Evolutionary conservation across 2,329 filamentous ascomycete genomes (phyloP), one percentile per base, ranked within the genome.

Genomic region (Phaeosphaeria sp.): DNA sequence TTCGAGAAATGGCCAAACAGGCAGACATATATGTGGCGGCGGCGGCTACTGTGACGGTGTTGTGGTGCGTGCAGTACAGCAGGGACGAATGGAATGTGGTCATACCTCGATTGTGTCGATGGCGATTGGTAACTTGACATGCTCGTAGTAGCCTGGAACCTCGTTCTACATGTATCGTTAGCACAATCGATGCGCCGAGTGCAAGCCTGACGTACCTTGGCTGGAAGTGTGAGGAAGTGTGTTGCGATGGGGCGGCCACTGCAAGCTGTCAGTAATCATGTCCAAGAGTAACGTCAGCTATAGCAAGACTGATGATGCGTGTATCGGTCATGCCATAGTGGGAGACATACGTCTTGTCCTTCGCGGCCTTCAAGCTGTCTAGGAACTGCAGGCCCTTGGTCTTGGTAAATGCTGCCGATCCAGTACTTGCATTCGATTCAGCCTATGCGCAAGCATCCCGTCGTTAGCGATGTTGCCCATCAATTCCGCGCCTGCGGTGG

Each of bases 81-180:
- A 42, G 13, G 9, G 20, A 20, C 6, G 42, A 22, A 30, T 18
- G 20, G 18, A 36, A 54, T 25, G 46, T 30, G 21, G 42, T 36
- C 78, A 59, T 78, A 83, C 82, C 80, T 96, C 90, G 59, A 96
- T 89, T 1, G 85, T 89, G 66, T 89, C 85, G 46, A 97, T 81
- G 0, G 92, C 91, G 59, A 96, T 87, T 1, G 93, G 93, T 73
- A 96, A 85, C 63, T 87, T 86, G 59, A 90, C 92, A 64, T 85
- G 83, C 68, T 89, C 83, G 78, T 94, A 96, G 78, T 96, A 96
- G 20, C 90, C 88, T 44, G 88, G 85, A 65, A 91, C 85, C 62
- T 82, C 80, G 59, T 85, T 80, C 74, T 85, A 81, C 36, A 47
- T 50, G 56, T 46, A 52, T 20, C 21, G 61, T 75, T 63, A 72